Base-by-base conservation (phyloP, 495 filamentous ascomycete species). In the Lepidopterella palustris region DNA sequence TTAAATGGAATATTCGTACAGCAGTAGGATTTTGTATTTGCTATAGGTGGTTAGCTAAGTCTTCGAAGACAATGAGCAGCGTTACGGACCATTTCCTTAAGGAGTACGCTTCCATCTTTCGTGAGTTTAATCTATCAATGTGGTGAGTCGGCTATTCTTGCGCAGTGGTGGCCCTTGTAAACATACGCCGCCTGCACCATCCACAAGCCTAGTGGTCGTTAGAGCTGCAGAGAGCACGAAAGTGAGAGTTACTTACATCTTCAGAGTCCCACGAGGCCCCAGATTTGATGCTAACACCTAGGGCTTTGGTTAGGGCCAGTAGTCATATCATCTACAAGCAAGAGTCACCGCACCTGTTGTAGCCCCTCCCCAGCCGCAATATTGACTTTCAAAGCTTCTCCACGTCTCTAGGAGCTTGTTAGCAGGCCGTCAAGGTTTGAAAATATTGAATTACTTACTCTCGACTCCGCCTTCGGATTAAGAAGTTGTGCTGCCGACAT, bases 211-310 rank as follows among this genome's bases (percentile, higher is more conserved):
- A 59, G 20, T 25, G 54, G 28, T 10, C 51, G 55, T 62, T 69
- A 62, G 60, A 25, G 28, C 27, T 35, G 23, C 18, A 13, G 1
- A 47, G 3, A 11, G 39, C 31, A 9, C 28, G 27, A 49, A 29
- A 3, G 35, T 6, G 27, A 45, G 10, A 75, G 82, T 32, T 40
- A 32, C 65, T 45, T 45, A 90, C 93, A 98, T 98, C 80, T 98
- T 98, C 62, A 98, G 83, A 2, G 93, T 98, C 27, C 93, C 93
- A 55, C 87, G 82, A 45, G 93, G 93, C 68, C 93, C 93, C 59
- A 98, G 72, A 74, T 98, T 98, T 15, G 91, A 96, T 74, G 95
- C 93, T 67, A 98, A 79, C 53, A 98, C 95, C 88, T 96, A 87
- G 71, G 10, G 20, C 25, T 32, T 39, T 67, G 15, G 61, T 27